Evolutionary conservation across 768 basidiomycete species (phyloP).

Genomic region (Kwoniella dejecticola): DNA sequence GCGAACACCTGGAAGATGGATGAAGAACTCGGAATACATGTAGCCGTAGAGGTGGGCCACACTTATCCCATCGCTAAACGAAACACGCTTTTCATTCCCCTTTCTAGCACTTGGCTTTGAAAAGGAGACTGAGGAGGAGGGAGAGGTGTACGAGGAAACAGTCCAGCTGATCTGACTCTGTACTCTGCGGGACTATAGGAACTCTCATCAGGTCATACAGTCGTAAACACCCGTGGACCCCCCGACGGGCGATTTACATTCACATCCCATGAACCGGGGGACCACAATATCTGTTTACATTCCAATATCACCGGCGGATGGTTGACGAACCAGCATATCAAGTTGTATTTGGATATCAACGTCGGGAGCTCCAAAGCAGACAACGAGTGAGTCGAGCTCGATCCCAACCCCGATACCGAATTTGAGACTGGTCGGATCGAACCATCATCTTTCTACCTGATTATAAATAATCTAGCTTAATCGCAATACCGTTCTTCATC

Average conservation of each 20-base stretch:
- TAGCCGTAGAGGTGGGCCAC: conserved; percentile 76
- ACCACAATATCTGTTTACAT: conserved; percentile 94
- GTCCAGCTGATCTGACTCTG: background rate
- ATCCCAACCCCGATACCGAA: too few relatives aligned
- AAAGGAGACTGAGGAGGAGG: too few relatives aligned
- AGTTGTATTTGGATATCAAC: conserved; percentile 89
- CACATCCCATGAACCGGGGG: conserved; percentile 93
- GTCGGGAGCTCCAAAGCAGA: conserved; percentile 83
- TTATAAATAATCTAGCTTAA: too few relatives aligned
- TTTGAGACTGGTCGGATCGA: too few relatives aligned
- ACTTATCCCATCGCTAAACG: too few relatives aligned
- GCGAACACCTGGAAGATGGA: conserved; percentile 70
- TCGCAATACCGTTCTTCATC: too few relatives aligned
- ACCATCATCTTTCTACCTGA: too few relatives aligned
- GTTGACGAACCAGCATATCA: conserved; percentile 77
- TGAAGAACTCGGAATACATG: conserved; percentile 78
- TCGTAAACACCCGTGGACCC: conserved; percentile 88
- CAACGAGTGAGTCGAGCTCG: conserved; percentile 63
- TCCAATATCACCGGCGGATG: conserved; percentile 84
- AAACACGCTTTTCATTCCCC: too few relatives aligned
- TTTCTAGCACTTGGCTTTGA: too few relatives aligned
- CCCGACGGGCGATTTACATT: conserved; percentile 92
- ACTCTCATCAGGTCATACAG: conserved; percentile 73
- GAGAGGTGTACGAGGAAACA: too few relatives aligned
- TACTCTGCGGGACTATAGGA: conserved; percentile 64